Evolutionary conservation across 2,329 filamentous ascomycete genomes (phyloP), one percentile per base, ranked within the genome.

Genomic region (Teratosphaeria zuluensis): DNA sequence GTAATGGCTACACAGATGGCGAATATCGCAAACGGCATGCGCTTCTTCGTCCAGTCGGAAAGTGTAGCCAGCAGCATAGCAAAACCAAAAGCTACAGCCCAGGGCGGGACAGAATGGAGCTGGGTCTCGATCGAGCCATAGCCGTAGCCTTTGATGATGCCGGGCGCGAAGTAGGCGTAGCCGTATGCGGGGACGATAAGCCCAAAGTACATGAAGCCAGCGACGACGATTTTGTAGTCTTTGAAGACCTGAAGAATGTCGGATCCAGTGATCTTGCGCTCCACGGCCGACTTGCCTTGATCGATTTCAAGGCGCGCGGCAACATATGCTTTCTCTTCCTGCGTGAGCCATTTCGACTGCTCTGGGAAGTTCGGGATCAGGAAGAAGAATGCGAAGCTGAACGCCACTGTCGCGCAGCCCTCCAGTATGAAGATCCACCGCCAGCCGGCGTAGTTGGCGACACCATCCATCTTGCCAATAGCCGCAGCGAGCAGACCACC

Each of bases 381-480:
- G 67, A 79, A 80, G 68, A 75, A 79, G 68, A 80, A 77, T 52
- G 73, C 65, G 42, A 78, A 69, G 0, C 74, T 73, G 7, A 78
- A 71, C 9, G 76, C 35, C 56, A 75, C 72, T 7, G 78, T 80
- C 1, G 80, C 63, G 2, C 70, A 63, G 1, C 78, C 78, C 64
- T 80, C 89, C 7, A 92, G 73, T 68, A 96, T 88, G 70, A 92
- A 92, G 63, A 91, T 88, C 87, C 87, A 92, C 57, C 88, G 78
- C 89, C 89, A 94, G 9, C 87, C 89, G 1, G 73, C 66, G 67
- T 92, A 94, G 24, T 83, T 84, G 8, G 78, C 74, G 11, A 88
- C 63, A 2, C 82, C 82, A 63, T 90, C 82, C 89, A 96, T 92
- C 68, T 94, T 89, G n/a, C 89, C 89, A 62, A 96, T 95, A 0